Base-by-base conservation (phyloP, 192 early-diverging fungal species). In the Linnemannia hyalina region DNA sequence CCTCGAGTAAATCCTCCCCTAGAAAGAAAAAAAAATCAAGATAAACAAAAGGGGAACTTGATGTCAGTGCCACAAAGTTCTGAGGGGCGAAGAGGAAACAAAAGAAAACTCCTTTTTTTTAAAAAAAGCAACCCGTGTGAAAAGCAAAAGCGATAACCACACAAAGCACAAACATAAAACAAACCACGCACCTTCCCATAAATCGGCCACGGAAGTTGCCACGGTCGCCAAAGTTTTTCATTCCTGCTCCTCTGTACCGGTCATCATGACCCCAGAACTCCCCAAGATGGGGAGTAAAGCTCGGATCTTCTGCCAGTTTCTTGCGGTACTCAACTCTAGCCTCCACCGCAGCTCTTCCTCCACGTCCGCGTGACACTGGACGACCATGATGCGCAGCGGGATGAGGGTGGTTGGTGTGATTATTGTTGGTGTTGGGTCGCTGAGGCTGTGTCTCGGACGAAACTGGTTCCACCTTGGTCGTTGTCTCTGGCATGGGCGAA, bases 201-300 rank as follows among this genome's bases (percentile, higher is more conserved):
- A 81, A 86, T 6, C 79, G 84, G 49, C 84, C 84, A 38, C 84
- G 54, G 70, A 86, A 86, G 46, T 75, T 75, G 26, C 84, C 84
- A 29, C 84, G 78, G 42, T 86, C 84, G 11, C 79, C 65, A 73
- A 86, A 86, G 47, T 92, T 90, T 40, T 84, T 91, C 57, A 92
- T 46, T 36, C 88, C 87, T 78, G 89, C 91, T 8, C 88, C 89
- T 71, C 90, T 82, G 74, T 89, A 92, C 35, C 91, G 90, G 75
- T 92, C 91, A 81, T 92, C 91, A 73, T 92, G 91, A 38, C 90
- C 89, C 91, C 91, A 92, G 65, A 92, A 92, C 72, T 90, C 87
- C 11, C 91, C 91, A 38, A 92, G 88, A 72, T 91, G 90, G 22
- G 91, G 91, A 20, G 91, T 90, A 72, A 92, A 92, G 8, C 90